Base-by-base conservation (phyloP, 768 basidiomycete genomes). In the Xerocomellus dryophilus region DNA sequence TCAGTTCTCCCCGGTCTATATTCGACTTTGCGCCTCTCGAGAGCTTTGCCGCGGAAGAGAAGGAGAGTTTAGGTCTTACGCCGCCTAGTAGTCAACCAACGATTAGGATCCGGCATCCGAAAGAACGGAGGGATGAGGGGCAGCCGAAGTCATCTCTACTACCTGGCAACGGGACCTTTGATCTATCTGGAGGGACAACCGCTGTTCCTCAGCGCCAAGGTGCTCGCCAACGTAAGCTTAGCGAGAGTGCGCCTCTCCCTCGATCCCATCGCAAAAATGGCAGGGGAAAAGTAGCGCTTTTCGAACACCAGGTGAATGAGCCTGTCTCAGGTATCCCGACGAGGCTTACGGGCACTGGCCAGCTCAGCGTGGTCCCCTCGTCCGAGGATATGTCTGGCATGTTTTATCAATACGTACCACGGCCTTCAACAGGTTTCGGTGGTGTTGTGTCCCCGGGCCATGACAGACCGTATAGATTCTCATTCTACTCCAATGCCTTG, bases 381-480 rank as follows among this genome's bases (percentile, higher is more conserved):
- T 69, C 66, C 32, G 77, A 77, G 17, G 71, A 78, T n/a, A 45
- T 79, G 27, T 41, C 70, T 35, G 47, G 51, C 18, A 41, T 62
- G 38, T 59, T 61, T 17, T 55, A 55, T 17, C 53, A 50, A 45
- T 61, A 58, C 18, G 10, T 18, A 2, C 21, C 61, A 8, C 57
- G 57, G 5, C 58, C 58, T 21, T 35, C 58, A 1, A 29, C 54
- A 2, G 54, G 47, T 11, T 34, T 65, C 23, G 55, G 56, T 11
- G 74, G 74, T 7, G 74, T 79, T 46, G 70, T 78, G 21, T 73
- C 77, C 47, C 75, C 78, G 4, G 83, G 80, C 0, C 87, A 93
- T 59, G 93, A 94, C 64, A 78, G 93, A 63, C 96, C 95, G 9
- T 98, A 98, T 66, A 83, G 97, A 42, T 99, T 98, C 74, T 98